A percentile compares a stretch with the other conserved stretches of the same genome.
Conservation (phyloP, 1,284 basidiomycete species). For the Fistulina hepatica region DNA sequence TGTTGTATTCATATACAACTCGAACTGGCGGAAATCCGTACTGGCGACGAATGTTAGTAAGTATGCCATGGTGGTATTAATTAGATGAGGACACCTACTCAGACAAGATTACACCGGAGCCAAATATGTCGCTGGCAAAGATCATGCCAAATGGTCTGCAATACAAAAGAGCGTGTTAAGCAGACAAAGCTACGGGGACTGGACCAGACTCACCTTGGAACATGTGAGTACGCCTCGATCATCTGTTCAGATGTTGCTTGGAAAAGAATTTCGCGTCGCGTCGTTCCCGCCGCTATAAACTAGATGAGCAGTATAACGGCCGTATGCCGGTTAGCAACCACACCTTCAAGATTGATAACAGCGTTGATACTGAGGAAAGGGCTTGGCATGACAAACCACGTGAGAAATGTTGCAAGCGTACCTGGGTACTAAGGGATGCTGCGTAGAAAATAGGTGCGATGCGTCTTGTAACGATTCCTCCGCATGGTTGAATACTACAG, state of each 20-base stretch:
- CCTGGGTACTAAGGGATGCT: slow-evolving; percentile 68
- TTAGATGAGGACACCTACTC: slow-evolving; percentile 46
- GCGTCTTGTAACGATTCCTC: slow-evolving; percentile 94
- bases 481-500: slow-evolving; percentile 86
- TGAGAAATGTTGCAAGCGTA: slow-evolving; percentile 24
- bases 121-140: slow-evolving; percentile 90
- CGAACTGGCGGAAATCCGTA: slow-evolving; percentile 92
- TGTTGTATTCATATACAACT: slow-evolving; percentile 80
- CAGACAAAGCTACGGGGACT: not conserved
- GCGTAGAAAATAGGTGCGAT: slow-evolving; percentile 85
- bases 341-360: slow-evolving; percentile 86
- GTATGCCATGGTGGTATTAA: not conserved
- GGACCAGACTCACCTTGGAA: slow-evolving; percentile 46
- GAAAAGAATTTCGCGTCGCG: slow-evolving; percentile 86
- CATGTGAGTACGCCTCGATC: slow-evolving; percentile 83
- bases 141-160: slow-evolving; percentile 80
- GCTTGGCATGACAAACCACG: slow-evolving; percentile 7
- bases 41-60: slow-evolving; percentile 27
- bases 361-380: slow-evolving; percentile 57
- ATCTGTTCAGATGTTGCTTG: slow-evolving; percentile 93
- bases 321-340: not conserved
- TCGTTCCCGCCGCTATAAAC: slow-evolving; percentile 68
- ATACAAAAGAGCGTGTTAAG: not conserved
- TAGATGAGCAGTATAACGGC: not conserved
- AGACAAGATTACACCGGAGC: slow-evolving; percentile 82